phyloP scores from a whole-genome alignment of 2,329 filamentous ascomycete genomes.

The Chrysoporthe cubensis region DNA sequence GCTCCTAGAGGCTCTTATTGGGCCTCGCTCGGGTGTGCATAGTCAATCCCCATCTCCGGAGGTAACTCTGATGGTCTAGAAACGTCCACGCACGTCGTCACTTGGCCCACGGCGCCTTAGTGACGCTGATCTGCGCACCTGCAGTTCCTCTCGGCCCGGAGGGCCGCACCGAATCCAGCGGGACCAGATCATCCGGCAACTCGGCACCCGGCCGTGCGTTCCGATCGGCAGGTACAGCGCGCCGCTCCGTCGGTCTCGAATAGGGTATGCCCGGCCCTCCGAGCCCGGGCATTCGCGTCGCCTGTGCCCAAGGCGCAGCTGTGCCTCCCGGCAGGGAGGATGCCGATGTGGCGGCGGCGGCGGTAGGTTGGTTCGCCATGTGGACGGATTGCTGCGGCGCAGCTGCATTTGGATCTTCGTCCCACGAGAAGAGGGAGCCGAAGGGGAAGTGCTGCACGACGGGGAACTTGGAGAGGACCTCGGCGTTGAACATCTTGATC shows the following conservation, averaged over 20 bases:
- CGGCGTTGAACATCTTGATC: slow-evolving; percentile 99
- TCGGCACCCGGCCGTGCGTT: neutral
- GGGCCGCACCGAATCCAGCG: slow-evolving; percentile 17
- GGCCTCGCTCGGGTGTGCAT: neutral
- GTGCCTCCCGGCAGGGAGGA: slow-evolving; percentile 41
- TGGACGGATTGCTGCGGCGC: slow-evolving; percentile 57
- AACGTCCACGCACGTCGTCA: slow-evolving; percentile 8
- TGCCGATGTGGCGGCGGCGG: slow-evolving; percentile 34
- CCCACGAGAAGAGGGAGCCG: slow-evolving; percentile 79
- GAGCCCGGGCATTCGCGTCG: slow-evolving; percentile 44
- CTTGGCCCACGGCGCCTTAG: slow-evolving; percentile 29
- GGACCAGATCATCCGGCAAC: slow-evolving; percentile 14
- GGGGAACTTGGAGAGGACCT: slow-evolving; percentile 94
- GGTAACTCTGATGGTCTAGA: neutral
- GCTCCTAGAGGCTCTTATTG: neutral
- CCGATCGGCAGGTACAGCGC: neutral
- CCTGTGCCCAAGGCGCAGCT: slow-evolving; percentile 50
- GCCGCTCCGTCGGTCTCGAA: slow-evolving; percentile 33
- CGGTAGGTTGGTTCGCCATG: slow-evolving; percentile 56
- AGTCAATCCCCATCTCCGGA: neutral
- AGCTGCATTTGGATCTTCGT: slow-evolving; percentile 64
- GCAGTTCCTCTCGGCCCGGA: slow-evolving; percentile 27
- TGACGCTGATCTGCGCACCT: slow-evolving; percentile 27
- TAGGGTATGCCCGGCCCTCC: slow-evolving; percentile 38
- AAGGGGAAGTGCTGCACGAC: slow-evolving; percentile 97